phyloP scores from a whole-genome alignment of 192 early-diverging fungal species.

The Gaertneriomyces sp. region DNA sequence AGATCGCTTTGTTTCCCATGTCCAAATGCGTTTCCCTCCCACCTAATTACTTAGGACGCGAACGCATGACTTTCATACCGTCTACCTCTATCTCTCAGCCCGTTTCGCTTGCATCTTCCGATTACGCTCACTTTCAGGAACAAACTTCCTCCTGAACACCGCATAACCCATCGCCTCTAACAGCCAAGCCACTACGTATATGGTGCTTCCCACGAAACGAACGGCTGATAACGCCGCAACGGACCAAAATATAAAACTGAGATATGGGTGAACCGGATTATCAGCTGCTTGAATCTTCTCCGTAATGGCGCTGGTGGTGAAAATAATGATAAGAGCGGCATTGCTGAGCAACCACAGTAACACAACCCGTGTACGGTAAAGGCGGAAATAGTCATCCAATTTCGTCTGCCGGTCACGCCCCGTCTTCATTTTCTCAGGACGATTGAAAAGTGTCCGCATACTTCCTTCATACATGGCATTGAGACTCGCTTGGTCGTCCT shows the following conservation, averaged over 20 bases:
- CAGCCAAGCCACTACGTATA: conserved; percentile 53
- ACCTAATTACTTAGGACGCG: too few relatives aligned
- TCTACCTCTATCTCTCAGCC: too few relatives aligned
- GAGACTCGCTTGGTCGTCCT: conserved; percentile 19
- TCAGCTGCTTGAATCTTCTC: conserved; percentile 6
- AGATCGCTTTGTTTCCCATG: too few relatives aligned
- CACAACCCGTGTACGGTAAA: conserved; percentile 47
- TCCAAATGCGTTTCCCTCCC: too few relatives aligned
- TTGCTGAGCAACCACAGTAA: conserved; percentile 74
- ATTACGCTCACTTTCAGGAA: conserved; percentile 5
- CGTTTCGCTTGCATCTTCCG: too few relatives aligned
- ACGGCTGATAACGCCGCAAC: conserved; percentile 70
- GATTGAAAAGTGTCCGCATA: conserved; percentile 9
- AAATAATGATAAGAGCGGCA: conserved; percentile 60
- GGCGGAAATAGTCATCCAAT: conserved; percentile 74
- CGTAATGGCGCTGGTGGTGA: conserved; percentile 52
- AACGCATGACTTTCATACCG: too few relatives aligned
- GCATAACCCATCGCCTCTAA: conserved; percentile 14
- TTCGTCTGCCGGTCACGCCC: conserved; percentile 62
- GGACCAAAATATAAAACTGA: conserved; percentile 83
- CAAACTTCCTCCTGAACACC: conserved; percentile 16
- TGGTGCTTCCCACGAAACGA: conserved; percentile 66
- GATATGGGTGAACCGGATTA: conserved; percentile 61
- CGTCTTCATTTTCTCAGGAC: conserved; percentile 7
- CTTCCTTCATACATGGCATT: conserved; percentile 12